phyloP scores from a whole-genome alignment of 2,329 filamentous ascomycete species.

The Pestalotiopsis sp. region DNA sequence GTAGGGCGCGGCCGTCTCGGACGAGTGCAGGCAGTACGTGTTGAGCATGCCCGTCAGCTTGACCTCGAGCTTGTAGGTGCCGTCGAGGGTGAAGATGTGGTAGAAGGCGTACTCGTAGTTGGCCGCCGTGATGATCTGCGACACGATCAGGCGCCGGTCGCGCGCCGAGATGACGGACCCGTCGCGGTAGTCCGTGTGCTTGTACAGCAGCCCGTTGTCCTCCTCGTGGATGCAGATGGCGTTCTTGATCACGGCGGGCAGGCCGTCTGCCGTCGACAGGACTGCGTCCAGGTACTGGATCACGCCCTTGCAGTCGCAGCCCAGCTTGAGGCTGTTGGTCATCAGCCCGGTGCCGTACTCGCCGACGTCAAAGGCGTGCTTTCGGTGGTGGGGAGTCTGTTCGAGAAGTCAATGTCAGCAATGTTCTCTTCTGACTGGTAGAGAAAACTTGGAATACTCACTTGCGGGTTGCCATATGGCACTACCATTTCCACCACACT shows the following conservation, averaged over 20 bases:
- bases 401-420: neutral
- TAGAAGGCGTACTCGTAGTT: slow-evolving; percentile 71
- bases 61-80: slow-evolving; percentile 22
- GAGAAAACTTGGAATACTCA: slow-evolving; percentile 39
- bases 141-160: slow-evolving; percentile 64
- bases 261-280: slow-evolving; percentile 56
- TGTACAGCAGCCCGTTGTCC: slow-evolving; percentile 72
- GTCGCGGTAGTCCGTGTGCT: slow-evolving; percentile 71
- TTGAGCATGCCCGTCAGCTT: slow-evolving; percentile 21
- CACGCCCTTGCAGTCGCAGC: slow-evolving; percentile 72
- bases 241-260: slow-evolving; percentile 54
- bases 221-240: slow-evolving; percentile 73
- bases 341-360: slow-evolving; percentile 68
- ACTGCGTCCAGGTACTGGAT: slow-evolving; percentile 68
- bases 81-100: slow-evolving; percentile 20
- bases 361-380: slow-evolving; percentile 65
- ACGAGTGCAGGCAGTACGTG: slow-evolving; percentile 20
- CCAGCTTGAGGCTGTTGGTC: slow-evolving; percentile 63
- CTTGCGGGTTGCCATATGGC: slow-evolving; percentile 67
- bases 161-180: slow-evolving; percentile 62
- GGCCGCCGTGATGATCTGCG: slow-evolving; percentile 69
- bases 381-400: slow-evolving; percentile 54
- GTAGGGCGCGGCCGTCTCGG: slow-evolving; percentile 37
- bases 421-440: neutral
- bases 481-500: slow-evolving; percentile 78